Evolutionary conservation across 2,329 filamentous ascomycete species (phyloP), one percentile per base, ranked within the genome.

Genomic region (Zymoseptoria passerinii): DNA sequence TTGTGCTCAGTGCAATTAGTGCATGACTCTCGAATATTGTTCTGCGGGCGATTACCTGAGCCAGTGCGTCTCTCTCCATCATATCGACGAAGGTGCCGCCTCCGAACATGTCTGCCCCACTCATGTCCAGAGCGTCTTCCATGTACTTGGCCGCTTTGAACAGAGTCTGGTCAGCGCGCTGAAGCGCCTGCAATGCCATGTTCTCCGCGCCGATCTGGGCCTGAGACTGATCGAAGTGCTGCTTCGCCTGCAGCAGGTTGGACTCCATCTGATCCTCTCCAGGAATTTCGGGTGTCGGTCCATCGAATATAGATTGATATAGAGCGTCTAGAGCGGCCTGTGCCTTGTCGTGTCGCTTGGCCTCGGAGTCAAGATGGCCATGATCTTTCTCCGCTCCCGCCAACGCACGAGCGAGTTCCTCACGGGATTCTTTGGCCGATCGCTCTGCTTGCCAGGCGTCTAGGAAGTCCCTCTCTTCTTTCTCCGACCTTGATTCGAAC

Each of bases 381-480:
- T 69, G 71, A 1, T 70, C 73, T 16, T 65, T 61, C 13, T 72
- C 62, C 0, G 81, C 80, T 2, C 77, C 72, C 0, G 67, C 61
- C 1, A 79, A 71, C 58, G 78, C 74, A 0, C 54, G 54, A 4
- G 71, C 69, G 2, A 83, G 65, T 54, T 72, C 71, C 1, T 74
- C 71, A 44, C 77, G 73, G 53, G 75, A 65, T 48, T 77, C 74
- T 51, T 76, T 74, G 49, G 77, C 76, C 23, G 77, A 73, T 23
- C 79, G 74, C 58, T 79, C 74, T 28, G 76, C 69, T 59, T 81
- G 77, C 52, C 81, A 73, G 0, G 77, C 81, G 51, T 80, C 76
- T 27, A 81, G 74, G 67, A 82, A 84, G 61, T 83, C 81, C 50
- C 72, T 70, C 67, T 83, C 81, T 67, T 83, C 81, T 61, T 79